Conservation (phyloP, 768 basidiomycete species). For the Sporobolomyces roseus region DNA sequence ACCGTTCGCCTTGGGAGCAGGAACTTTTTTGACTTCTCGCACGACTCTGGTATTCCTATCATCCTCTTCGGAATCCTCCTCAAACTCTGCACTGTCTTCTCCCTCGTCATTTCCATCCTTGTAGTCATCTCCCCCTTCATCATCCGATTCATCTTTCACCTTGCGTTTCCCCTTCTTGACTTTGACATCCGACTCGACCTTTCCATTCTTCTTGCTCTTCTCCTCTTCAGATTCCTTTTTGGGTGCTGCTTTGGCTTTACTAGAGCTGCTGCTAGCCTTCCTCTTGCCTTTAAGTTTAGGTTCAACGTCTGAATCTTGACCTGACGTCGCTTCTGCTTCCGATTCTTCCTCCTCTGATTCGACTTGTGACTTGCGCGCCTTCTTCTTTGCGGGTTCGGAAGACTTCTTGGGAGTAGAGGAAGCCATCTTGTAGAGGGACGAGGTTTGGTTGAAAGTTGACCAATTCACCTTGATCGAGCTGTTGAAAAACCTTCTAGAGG, state of each 20-base stretch:
- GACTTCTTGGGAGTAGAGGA: not conserved
- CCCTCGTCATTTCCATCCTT: not conserved
- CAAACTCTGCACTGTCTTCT: constrained; percentile 1
- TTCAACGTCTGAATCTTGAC: not conserved
- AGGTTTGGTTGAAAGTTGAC: not conserved
- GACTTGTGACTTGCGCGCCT: constrained; percentile 1
- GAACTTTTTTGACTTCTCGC: constrained; percentile 63
- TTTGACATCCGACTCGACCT: constrained; percentile 5
- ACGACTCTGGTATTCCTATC: constrained; percentile 73
- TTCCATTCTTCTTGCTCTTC: constrained; percentile 12
- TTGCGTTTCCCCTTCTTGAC: constrained; percentile 36
- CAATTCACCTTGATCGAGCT: not conserved
- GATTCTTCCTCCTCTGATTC: not conserved
- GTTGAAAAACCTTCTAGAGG: not conserved
- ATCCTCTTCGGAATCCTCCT: constrained; percentile 31
- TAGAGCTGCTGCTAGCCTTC: constrained; percentile 8
- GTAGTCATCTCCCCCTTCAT: constrained; percentile 10
- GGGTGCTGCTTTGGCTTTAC: not conserved
- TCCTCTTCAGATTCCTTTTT: constrained; percentile 7
- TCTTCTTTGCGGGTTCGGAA: constrained; percentile 15
- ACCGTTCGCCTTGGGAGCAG: constrained; percentile 87
- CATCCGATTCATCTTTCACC: constrained; percentile 33
- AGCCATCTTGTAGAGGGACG: not conserved
- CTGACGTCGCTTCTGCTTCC: not conserved
- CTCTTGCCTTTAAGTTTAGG: constrained; percentile 7